phyloP scores from a whole-genome alignment of 1,284 basidiomycete genomes.

The Ceratobasidium papillatum region DNA sequence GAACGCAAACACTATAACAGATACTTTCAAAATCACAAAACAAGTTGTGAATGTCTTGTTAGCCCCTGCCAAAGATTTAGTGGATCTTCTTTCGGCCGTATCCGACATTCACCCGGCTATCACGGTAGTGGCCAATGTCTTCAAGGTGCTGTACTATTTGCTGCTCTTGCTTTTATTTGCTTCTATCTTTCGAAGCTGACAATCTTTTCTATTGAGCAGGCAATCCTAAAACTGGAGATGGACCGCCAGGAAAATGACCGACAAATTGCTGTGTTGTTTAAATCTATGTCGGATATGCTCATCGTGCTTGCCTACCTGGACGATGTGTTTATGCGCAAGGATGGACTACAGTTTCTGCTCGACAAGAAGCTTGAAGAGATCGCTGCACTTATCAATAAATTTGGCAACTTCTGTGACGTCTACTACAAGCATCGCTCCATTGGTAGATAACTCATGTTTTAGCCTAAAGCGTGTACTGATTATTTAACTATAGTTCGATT shows the following conservation, averaged over 20 bases:
- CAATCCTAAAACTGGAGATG: constrained; percentile 18
- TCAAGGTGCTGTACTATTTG: neutral
- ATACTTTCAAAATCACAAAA: constrained; percentile 13
- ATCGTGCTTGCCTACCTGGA: constrained; percentile 18
- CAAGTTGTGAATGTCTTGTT: constrained; percentile 4
- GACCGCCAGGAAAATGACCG: constrained; percentile 25
- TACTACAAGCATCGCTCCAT: constrained; percentile 28
- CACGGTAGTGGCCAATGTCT: constrained; percentile 1
- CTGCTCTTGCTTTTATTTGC: too few relatives aligned
- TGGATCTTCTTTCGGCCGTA: constrained; percentile 13
- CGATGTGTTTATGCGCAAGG: constrained; percentile 5
- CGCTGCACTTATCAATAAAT: constrained; percentile 3
- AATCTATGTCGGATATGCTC: constrained; percentile 25
- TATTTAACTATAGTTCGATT: neutral
- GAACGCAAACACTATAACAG: constrained; percentile 7
- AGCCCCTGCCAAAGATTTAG: constrained; percentile 22
- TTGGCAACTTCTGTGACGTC: constrained; percentile 29
- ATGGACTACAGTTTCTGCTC: neutral
- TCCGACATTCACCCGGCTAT: constrained; percentile 20
- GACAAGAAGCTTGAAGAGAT: constrained; percentile 18
- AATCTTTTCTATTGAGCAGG: neutral
- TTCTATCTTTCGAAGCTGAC: neutral
- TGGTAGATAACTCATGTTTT: neutral
- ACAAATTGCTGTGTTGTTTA: constrained; percentile 15
- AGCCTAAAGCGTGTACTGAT: neutral